A percentile compares a stretch with the other conserved stretches of the same genome.
Evolutionary conservation across 169 alveolate species (phyloP).

Genomic region (Perkinsus chesapeaki): DNA sequence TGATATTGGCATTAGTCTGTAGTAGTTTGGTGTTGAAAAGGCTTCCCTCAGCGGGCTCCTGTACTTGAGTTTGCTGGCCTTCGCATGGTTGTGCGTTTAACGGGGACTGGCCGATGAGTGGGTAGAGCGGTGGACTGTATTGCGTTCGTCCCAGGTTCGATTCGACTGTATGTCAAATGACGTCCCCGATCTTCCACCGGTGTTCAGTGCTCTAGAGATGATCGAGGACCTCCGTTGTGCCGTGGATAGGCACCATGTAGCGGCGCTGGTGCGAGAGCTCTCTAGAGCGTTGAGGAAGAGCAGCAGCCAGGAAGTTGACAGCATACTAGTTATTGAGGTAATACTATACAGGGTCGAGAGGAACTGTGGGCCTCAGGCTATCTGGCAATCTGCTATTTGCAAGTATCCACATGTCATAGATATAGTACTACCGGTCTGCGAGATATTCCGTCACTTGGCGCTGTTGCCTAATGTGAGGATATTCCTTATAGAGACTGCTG

Average conservation of each 20-base stretch:
- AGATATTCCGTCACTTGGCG: background rate
- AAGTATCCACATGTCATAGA: background rate
- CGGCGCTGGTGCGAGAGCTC: background rate
- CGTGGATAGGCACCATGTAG: background rate
- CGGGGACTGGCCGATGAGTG: too few relatives aligned
- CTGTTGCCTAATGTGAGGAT: background rate
- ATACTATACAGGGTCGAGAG: background rate
- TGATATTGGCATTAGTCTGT: background rate
- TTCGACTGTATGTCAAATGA: background rate
- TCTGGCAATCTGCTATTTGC: background rate
- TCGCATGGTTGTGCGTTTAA: too few relatives aligned
- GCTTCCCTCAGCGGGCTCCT: too few relatives aligned
- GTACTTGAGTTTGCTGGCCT: too few relatives aligned
- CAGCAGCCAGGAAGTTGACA: background rate
- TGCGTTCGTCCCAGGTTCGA: background rate
- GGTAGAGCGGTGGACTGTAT: too few relatives aligned
- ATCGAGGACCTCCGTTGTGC: background rate
- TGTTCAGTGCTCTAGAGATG: background rate
- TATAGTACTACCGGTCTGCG: background rate
- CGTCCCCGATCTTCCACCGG: background rate
- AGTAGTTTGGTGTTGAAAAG: too few relatives aligned
- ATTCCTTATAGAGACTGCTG: background rate
- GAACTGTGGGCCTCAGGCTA: background rate
- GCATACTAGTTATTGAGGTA: background rate
- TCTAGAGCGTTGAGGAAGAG: background rate